phyloP scores from a whole-genome alignment of 352 stramenopile species.

The Globisporangium barbulae region DNA sequence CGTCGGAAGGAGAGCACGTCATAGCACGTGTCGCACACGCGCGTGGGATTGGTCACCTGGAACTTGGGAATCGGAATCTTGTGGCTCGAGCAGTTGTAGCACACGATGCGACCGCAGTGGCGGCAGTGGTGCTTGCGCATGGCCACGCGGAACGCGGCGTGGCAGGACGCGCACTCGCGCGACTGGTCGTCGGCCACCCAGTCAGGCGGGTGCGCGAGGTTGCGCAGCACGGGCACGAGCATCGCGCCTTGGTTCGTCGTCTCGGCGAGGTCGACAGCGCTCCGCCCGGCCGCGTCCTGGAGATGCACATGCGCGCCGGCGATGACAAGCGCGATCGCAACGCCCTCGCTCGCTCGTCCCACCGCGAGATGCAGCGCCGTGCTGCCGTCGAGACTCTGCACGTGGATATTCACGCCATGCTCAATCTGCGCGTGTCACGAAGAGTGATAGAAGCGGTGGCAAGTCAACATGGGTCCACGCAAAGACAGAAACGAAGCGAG shows the following conservation, averaged over 20 bases:
- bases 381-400: conserved; percentile 80
- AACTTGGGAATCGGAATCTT: conserved; percentile 86
- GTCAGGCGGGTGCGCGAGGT: conserved; percentile 57
- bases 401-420: conserved; percentile 71
- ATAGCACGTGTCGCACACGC: conserved; percentile 83
- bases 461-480: not conserved
- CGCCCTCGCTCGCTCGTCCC: conserved; percentile 65
- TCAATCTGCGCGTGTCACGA: conserved; percentile 49
- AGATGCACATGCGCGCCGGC: conserved; percentile 77
- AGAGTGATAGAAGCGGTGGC: not conserved
- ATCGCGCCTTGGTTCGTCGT: conserved; percentile 77
- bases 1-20: conserved; percentile 83
- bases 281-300: conserved; percentile 75
- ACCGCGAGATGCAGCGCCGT: conserved; percentile 81
- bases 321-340: conserved; percentile 67
- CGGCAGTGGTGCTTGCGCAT: conserved; percentile 85
- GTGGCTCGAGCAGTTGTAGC: conserved; percentile 85
- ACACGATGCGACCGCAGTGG: conserved; percentile 80
- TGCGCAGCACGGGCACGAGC: conserved; percentile 78
- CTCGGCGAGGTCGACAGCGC: conserved; percentile 80
- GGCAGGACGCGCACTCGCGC: conserved; percentile 70
- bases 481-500: not conserved
- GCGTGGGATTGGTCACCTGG: conserved; percentile 57
- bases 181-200: conserved; percentile 71
- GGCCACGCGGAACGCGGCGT: conserved; percentile 66